These are phyloP conservation scores for Paulownia fortunei DNA, from an alignment of 257 asterid species.

Conservation along the genomic window DNA sequence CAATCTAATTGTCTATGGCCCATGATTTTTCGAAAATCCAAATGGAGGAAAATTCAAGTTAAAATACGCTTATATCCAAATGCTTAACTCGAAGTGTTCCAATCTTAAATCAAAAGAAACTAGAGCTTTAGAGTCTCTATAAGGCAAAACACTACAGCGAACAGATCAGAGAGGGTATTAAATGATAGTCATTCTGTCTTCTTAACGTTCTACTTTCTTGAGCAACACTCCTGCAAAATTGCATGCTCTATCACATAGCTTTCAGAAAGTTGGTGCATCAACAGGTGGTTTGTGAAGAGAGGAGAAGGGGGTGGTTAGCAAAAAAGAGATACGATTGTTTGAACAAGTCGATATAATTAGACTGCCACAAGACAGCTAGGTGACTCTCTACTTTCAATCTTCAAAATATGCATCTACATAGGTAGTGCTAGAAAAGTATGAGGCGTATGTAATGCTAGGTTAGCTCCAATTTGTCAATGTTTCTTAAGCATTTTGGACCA, in stretches of 20 bases:
- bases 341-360: background rate
- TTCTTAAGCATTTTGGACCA: background rate
- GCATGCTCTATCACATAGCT: conserved; percentile 13
- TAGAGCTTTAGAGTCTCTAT: background rate
- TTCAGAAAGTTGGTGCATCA: background rate
- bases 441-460: background rate
- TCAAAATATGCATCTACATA: background rate
- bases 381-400: conserved; percentile 6
- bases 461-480: conserved; percentile 17
- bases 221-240: conserved; percentile 14
- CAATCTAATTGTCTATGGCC: conserved; percentile 26
- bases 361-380: background rate
- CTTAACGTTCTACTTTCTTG: conserved; percentile 17
- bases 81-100: conserved; percentile 8
- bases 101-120: background rate
- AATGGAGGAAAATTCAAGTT: conserved; percentile 5
- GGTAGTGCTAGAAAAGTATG: background rate
- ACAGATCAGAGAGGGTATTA: conserved; percentile 9
- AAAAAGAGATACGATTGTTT: background rate
- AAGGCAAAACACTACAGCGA: conserved; percentile 1
- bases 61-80: background rate
- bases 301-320: background rate
- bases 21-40: background rate
- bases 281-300: background rate
- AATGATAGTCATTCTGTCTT: conserved; percentile 2